Conservation (phyloP, 2,329 filamentous ascomycete species). For the Arthroderma uncinatum region DNA sequence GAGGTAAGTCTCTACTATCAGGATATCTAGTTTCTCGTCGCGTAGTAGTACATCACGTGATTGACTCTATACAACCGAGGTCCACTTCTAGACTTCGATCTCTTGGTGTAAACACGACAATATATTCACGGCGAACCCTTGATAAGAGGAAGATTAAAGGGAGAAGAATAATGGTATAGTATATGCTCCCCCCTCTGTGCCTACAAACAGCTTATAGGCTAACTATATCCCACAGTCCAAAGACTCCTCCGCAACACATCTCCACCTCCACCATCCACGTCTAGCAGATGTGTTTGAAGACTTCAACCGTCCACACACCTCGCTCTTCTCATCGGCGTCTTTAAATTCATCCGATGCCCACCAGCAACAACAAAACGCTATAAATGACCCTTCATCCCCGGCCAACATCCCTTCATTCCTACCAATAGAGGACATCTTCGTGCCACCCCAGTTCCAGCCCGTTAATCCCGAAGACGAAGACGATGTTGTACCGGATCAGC, state of each 20-base stretch:
- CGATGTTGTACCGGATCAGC: constrained; percentile 55
- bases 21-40: too few relatives aligned
- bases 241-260: constrained; percentile 39
- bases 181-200: not conserved
- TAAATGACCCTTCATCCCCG: constrained; percentile 7
- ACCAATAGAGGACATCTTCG: constrained; percentile 50
- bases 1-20: too few relatives aligned
- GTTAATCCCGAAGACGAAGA: constrained; percentile 57
- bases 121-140: not conserved
- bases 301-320: constrained; percentile 37
- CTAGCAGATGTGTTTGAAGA: constrained; percentile 42
- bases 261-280: constrained; percentile 40
- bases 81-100: too few relatives aligned
- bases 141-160: not conserved
- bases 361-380: constrained; percentile 1
- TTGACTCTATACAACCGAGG: too few relatives aligned
- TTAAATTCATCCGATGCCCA: constrained; percentile 4
- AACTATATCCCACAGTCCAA: constrained; percentile 29
- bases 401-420: constrained; percentile 31
- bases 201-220: not conserved
- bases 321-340: constrained; percentile 17
- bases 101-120: not conserved
- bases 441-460: constrained; percentile 50
- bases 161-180: not conserved
- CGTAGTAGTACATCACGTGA: too few relatives aligned